Conservation (phyloP, 495 filamentous ascomycete genomes). For the Darksidea phi region DNA sequence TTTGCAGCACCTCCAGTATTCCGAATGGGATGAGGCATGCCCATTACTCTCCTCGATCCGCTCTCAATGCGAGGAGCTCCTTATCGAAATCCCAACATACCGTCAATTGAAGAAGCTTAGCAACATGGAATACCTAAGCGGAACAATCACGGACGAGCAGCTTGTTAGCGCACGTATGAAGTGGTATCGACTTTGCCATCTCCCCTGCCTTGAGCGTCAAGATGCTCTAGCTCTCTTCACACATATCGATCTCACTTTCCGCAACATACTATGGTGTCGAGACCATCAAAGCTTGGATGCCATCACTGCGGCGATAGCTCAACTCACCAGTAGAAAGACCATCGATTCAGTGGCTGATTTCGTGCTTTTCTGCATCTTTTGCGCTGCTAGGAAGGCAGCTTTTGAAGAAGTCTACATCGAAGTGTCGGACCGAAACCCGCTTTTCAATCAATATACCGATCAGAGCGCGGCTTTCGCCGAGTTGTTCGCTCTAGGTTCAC, state of each 20-base stretch:
- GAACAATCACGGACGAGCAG: slow-evolving; percentile 44
- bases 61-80: slow-evolving; percentile 45
- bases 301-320: slow-evolving; percentile 45
- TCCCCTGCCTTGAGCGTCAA: slow-evolving; percentile 45
- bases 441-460: slow-evolving; percentile 57
- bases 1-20: slow-evolving; percentile 52
- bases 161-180: slow-evolving; percentile 50
- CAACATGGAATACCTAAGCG: slow-evolving; percentile 53
- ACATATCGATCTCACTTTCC: slow-evolving; percentile 48
- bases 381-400: slow-evolving; percentile 54
- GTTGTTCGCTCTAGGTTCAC: slow-evolving; percentile 59
- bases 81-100: slow-evolving; percentile 53
- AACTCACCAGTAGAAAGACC: slow-evolving; percentile 42
- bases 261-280: slow-evolving; percentile 45
- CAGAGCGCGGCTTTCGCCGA: slow-evolving; percentile 63
- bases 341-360: slow-evolving; percentile 54
- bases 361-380: slow-evolving; percentile 56
- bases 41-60: slow-evolving; percentile 26
- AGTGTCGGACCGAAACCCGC: slow-evolving; percentile 58
- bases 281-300: slow-evolving; percentile 47
- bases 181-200: slow-evolving; percentile 54
- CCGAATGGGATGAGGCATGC: slow-evolving; percentile 38
- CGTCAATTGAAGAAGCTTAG: slow-evolving; percentile 52
- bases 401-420: slow-evolving; percentile 62
- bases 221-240: slow-evolving; percentile 50